These are phyloP conservation scores for Neurospora sp. DNA, from an alignment of 495 filamentous ascomycete genomes.

Conservation along the genomic window DNA sequence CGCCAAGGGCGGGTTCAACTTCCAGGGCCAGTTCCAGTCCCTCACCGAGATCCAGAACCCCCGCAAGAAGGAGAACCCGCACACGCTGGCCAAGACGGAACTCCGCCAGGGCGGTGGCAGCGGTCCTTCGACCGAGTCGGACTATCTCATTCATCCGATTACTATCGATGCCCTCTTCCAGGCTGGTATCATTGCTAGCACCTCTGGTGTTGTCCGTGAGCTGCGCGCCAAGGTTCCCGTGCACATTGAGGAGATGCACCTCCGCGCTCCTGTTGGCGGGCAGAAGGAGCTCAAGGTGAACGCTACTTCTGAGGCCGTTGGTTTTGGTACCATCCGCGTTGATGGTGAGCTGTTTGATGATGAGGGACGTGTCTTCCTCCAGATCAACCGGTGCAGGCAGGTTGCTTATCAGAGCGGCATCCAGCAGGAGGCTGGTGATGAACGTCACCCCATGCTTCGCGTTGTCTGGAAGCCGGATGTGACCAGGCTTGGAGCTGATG, in stretches of 20 bases:
- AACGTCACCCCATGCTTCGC: background rate
- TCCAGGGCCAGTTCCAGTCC: constrained; percentile 19
- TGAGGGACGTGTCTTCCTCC: background rate
- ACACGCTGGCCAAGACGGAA: background rate
- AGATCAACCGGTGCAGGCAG: background rate
- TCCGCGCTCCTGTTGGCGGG: background rate
- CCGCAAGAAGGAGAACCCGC: background rate
- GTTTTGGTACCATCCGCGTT: constrained; percentile 5
- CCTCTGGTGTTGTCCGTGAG: constrained; percentile 8
- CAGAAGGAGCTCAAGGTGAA: constrained; percentile 2
- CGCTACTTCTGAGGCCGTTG: constrained; percentile 18
- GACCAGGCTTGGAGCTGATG: background rate
- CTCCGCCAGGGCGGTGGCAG: constrained; percentile 17
- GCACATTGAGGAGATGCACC: constrained; percentile 1
- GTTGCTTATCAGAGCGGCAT: background rate
- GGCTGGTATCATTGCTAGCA: constrained; percentile 10
- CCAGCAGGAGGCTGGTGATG: background rate
- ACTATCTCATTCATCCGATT: constrained; percentile 27
- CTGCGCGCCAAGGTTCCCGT: constrained; percentile 17
- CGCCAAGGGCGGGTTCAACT: constrained; percentile 14
- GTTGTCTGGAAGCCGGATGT: background rate
- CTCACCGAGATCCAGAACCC: constrained; percentile 10
- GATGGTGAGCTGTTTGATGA: background rate
- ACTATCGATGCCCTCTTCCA: constrained; percentile 33
- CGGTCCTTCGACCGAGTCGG: constrained; percentile 13